These are phyloP conservation scores for Talaromyces sp. DNA, from an alignment of 2,329 filamentous ascomycete genomes.

Conservation along the genomic window DNA sequence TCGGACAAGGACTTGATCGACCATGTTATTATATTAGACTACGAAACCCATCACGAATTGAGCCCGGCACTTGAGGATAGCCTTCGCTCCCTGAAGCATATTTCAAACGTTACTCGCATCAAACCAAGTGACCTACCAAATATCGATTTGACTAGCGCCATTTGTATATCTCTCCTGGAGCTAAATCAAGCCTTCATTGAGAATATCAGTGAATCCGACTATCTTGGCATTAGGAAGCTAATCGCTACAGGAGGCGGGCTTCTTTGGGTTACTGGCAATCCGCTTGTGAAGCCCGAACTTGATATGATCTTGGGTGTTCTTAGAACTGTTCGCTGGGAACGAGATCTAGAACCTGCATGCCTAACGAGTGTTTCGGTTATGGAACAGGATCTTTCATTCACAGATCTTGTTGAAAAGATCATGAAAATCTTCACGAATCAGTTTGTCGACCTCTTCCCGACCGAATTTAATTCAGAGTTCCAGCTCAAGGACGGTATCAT, in stretches of 20 bases:
- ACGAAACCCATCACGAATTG: constrained; percentile 1
- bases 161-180: constrained; percentile 7
- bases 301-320: constrained; percentile 29
- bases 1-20: not conserved
- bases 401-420: constrained; percentile 7
- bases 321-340: constrained; percentile 29
- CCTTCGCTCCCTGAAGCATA: not conserved
- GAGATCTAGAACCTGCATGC: constrained; percentile 25
- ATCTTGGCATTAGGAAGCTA: constrained; percentile 21
- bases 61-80: not conserved
- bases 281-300: constrained; percentile 19
- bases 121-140: not conserved
- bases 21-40: constrained; percentile 3
- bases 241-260: constrained; percentile 21
- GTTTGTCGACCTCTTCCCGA: constrained; percentile 11
- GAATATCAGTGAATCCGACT: constrained; percentile 15
- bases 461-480: constrained; percentile 19
- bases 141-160: not conserved
- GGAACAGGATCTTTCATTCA: constrained; percentile 4
- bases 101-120: constrained; percentile 1
- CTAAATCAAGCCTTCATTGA: not conserved
- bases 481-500: constrained; percentile 14
- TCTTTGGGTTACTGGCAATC: constrained; percentile 32
- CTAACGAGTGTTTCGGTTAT: constrained; percentile 21
- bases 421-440: constrained; percentile 16